Conservation (phyloP, 2,329 filamentous ascomycete genomes). For the Fusarium staphyleae region DNA sequence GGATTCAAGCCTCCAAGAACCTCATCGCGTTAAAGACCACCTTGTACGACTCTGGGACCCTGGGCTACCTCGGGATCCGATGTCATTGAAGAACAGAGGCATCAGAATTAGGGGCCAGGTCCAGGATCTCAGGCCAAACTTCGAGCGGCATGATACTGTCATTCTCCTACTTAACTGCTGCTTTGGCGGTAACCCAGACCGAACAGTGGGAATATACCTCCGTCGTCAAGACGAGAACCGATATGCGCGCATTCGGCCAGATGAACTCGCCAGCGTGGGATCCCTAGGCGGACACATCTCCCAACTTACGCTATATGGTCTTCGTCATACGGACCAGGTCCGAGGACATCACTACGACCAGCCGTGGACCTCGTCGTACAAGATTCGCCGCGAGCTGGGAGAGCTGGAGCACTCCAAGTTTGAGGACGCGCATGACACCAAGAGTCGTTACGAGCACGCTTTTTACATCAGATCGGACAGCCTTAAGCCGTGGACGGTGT, state of each 20-base stretch:
- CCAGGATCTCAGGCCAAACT: background rate
- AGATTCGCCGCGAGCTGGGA: slow-evolving; percentile 3
- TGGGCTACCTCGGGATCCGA: background rate
- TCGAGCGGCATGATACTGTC: background rate
- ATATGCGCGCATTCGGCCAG: background rate
- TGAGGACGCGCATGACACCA: background rate
- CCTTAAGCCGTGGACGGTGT: slow-evolving; percentile 3
- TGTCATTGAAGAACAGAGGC: background rate
- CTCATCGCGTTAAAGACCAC: background rate
- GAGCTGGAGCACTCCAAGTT: background rate
- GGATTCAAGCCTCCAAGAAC: background rate
- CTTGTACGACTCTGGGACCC: slow-evolving; percentile 1
- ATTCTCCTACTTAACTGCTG: slow-evolving; percentile 3
- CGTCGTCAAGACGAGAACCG: slow-evolving; percentile 2
- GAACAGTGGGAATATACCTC: slow-evolving; percentile 2
- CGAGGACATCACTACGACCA: slow-evolving; percentile 3
- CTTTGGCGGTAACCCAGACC: slow-evolving; percentile 1
- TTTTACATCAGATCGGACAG: slow-evolving; percentile 1
- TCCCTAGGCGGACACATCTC: background rate
- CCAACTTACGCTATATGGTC: background rate
- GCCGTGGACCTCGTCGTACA: slow-evolving; percentile 5
- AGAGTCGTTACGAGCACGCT: slow-evolving; percentile 2
- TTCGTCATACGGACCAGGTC: background rate
- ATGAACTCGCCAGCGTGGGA: slow-evolving; percentile 1
- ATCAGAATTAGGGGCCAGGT: background rate